Evolutionary conservation across 805 yeast species (phyloP), one percentile per base, ranked within the genome.

Genomic region (Metschnikowia cubensis): DNA sequence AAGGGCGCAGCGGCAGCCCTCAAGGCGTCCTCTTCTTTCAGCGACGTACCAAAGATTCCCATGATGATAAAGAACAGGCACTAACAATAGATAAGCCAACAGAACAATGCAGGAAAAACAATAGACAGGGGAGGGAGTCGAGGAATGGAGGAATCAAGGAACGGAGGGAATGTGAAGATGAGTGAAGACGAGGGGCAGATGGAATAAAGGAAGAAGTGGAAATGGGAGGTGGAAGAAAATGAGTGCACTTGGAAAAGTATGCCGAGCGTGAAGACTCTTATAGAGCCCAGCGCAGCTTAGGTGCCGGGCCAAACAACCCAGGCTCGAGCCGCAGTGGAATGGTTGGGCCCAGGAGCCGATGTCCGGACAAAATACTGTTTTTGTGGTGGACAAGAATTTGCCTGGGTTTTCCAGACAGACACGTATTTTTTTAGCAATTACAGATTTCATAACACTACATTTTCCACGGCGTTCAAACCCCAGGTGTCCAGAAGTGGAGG

Each of bases 1-100:
- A 21, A 13, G 4, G 22, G 33, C 44, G 38, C 48, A 15, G 50
- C 40, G 11, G 66, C 63, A 10, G 68, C 70, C n/a, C 60, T 58
- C 40, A 69, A 55, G 41, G 68, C 53, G 14, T 55, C 57, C 50
- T 68, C 71, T 46, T 70, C 74, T 13, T 56, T 45, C 29, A 58
- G 37, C 4, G 70, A 61, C 7, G 73, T 63, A 10, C 75, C 74
- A 39, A 71, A 66, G n/a, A 66, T 42, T 6, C 67, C 73, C 74
- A 70, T 70, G 33, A 22, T 38, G 45, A 22, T 25, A 8, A 25
- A 8, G 11, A 25, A 10, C 29, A 8, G 4, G 8, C 11, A 25
- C 29, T 25, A 25, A 25, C 5, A 25, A 25, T 10, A 8, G 11
- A 25, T 8, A 25, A 25, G 11, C 4, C 29, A 4, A 25, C 4